Evolutionary conservation across 805 yeast species (phyloP).

Genomic region (Pichia sporocuriosa): DNA sequence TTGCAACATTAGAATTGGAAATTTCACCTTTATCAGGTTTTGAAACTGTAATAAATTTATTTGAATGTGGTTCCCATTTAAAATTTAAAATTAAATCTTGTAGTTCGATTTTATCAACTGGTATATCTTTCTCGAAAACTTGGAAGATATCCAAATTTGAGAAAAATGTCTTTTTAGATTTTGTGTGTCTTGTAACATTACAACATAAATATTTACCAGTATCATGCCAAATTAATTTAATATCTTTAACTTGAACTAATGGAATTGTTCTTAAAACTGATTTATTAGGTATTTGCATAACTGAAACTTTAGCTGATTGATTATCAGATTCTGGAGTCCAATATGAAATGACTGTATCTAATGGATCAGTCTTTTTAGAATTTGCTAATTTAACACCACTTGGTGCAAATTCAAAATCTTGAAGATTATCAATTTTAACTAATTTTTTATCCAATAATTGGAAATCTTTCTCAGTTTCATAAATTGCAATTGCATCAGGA

Average conservation of each 20-base stretch:
- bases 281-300: slow-evolving; percentile 82
- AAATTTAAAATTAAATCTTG: slow-evolving; percentile 82
- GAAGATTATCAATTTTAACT: slow-evolving; percentile 74
- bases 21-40: slow-evolving; percentile 38
- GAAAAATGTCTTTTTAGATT: slow-evolving; percentile 86
- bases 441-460: slow-evolving; percentile 80
- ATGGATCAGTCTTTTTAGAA: slow-evolving; percentile 42
- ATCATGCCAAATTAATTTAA: slow-evolving; percentile 90
- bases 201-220: slow-evolving; percentile 80
- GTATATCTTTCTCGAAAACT: slow-evolving; percentile 79
- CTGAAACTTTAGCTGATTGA: slow-evolving; percentile 90
- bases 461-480: slow-evolving; percentile 68
- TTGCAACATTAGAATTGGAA: slow-evolving; percentile 49
- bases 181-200: slow-evolving; percentile 94
- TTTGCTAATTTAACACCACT: slow-evolving; percentile 63
- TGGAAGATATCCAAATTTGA: slow-evolving; percentile 90
- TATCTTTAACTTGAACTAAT: slow-evolving; percentile 88
- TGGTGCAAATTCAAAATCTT: slow-evolving; percentile 94
- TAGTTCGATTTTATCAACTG: slow-evolving; percentile 90
- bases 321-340: slow-evolving; percentile 93
- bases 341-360: slow-evolving; percentile 69
- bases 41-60: slow-evolving; percentile 77
- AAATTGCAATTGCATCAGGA: slow-evolving; percentile 86
- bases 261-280: slow-evolving; percentile 83
- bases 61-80: slow-evolving; percentile 94